Percentiles rank a stretch among this genome's conserved stretches.
Evolutionary conservation across 495 filamentous ascomycete genomes (phyloP).

Genomic region (Thermothielavioides terrestris): DNA sequence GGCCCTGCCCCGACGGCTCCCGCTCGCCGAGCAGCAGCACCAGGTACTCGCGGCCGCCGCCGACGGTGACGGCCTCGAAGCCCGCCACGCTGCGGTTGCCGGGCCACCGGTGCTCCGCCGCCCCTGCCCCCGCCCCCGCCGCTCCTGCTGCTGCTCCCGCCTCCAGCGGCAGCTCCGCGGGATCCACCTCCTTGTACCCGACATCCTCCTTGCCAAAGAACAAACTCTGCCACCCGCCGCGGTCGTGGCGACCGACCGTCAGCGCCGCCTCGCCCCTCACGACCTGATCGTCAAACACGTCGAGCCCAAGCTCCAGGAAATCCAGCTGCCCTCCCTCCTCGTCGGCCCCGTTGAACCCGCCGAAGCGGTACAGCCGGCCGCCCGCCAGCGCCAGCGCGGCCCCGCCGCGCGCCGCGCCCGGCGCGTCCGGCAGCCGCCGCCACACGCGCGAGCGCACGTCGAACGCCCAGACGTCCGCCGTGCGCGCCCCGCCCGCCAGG

Average conservation of each 20-base stretch:
- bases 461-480: constrained; percentile 64
- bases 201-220: constrained; percentile 18
- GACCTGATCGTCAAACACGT: constrained; percentile 41
- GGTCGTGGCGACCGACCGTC: constrained; percentile 23
- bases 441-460: constrained; percentile 49
- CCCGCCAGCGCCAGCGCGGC: constrained; percentile 48
- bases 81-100: constrained; percentile 35
- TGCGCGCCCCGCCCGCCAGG: constrained; percentile 29
- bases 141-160: background rate
- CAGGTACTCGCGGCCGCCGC: constrained; percentile 49
- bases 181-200: constrained; percentile 20
- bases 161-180: constrained; percentile 18
- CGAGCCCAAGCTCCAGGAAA: constrained; percentile 42
- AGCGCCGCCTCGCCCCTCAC: constrained; percentile 26
- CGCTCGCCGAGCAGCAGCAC: constrained; percentile 62
- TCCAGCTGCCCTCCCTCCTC: constrained; percentile 62
- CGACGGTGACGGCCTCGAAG: constrained; percentile 41
- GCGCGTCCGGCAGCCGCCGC: constrained; percentile 53
- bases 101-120: too few species aligned
- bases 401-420: constrained; percentile 53
- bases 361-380: constrained; percentile 58
- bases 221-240: constrained; percentile 34
- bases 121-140: too few species aligned
- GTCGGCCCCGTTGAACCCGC: constrained; percentile 58
- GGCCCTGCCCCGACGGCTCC: constrained; percentile 51